Conservation (phyloP, 768 basidiomycete genomes). For the Cyclocybe aegerita region DNA sequence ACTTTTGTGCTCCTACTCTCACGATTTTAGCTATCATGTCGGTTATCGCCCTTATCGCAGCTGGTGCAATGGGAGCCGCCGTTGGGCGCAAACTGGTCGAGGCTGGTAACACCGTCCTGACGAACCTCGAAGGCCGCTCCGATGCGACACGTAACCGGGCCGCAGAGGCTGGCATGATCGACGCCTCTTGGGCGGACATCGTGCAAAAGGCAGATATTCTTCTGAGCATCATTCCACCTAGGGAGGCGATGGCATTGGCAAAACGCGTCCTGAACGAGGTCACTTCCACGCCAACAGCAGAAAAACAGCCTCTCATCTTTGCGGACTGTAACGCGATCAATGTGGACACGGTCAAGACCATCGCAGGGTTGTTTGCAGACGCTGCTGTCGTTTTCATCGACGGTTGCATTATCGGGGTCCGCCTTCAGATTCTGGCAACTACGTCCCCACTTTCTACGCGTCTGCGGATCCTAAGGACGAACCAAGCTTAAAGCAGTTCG, state of each 20-base stretch:
- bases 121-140: slow-evolving; percentile 54
- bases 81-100: slow-evolving; percentile 46
- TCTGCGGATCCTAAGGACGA: slow-evolving; percentile 40
- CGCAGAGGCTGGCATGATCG: slow-evolving; percentile 46
- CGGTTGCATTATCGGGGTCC: slow-evolving; percentile 56
- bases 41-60: slow-evolving; percentile 48
- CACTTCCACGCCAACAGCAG: slow-evolving; percentile 8
- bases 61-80: slow-evolving; percentile 61
- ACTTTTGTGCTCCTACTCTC: slow-evolving; percentile 12
- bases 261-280: slow-evolving; percentile 33
- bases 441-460: slow-evolving; percentile 57
- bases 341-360: slow-evolving; percentile 46
- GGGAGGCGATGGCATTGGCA: slow-evolving; percentile 47
- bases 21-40: slow-evolving; percentile 15
- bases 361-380: slow-evolving; percentile 41
- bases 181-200: slow-evolving; percentile 28
- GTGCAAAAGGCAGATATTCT: slow-evolving; percentile 40
- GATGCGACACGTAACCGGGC: slow-evolving; percentile 49
- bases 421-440: slow-evolving; percentile 42
- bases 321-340: slow-evolving; percentile 62
- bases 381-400: slow-evolving; percentile 48
- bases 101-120: slow-evolving; percentile 54
- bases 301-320: slow-evolving; percentile 32
- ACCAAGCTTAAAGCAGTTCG: slow-evolving; percentile 34
- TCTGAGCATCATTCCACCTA: slow-evolving; percentile 59